Evolutionary conservation across 2,329 filamentous ascomycete genomes (phyloP).

Genomic region (Monosporascus sp.): DNA sequence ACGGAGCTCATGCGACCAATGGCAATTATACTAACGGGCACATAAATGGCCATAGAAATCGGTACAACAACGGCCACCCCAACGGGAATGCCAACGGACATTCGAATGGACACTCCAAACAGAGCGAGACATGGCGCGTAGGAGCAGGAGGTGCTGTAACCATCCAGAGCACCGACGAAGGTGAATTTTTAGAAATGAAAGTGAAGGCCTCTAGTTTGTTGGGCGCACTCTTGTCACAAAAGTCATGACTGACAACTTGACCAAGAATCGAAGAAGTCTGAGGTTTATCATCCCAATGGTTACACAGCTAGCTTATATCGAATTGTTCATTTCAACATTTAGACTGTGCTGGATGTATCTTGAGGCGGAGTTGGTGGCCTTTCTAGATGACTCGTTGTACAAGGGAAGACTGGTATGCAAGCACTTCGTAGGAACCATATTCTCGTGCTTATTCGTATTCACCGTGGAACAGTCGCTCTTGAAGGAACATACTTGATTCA

Average conservation of each 20-base stretch:
- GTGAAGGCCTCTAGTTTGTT: constrained; percentile 32
- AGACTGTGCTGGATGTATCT: too few species aligned
- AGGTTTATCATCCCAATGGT: too few species aligned
- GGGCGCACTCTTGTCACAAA: not conserved
- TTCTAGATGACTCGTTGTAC: not conserved
- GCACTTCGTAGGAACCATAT: not conserved
- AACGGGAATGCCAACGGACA: not conserved
- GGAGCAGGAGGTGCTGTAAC: constrained; percentile 71
- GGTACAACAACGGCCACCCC: not conserved
- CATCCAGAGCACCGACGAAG: constrained; percentile 54
- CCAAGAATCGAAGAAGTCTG: too few species aligned
- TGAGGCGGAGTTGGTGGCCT: not conserved
- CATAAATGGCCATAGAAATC: not conserved
- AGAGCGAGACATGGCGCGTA: constrained; percentile 50
- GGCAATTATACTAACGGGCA: not conserved
- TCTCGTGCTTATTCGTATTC: not conserved
- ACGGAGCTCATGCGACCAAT: not conserved
- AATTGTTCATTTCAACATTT: too few species aligned
- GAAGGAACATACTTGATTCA: too few species aligned
- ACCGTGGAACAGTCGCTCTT: too few species aligned
- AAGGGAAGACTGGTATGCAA: not conserved
- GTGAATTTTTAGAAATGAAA: constrained; percentile 66
- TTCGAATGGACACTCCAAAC: not conserved
- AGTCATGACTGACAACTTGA: not conserved
- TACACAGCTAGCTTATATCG: too few species aligned